These are phyloP conservation scores for Malania oleifera DNA, from an alignment of 164 flowering plant species.

Conservation along the genomic window DNA sequence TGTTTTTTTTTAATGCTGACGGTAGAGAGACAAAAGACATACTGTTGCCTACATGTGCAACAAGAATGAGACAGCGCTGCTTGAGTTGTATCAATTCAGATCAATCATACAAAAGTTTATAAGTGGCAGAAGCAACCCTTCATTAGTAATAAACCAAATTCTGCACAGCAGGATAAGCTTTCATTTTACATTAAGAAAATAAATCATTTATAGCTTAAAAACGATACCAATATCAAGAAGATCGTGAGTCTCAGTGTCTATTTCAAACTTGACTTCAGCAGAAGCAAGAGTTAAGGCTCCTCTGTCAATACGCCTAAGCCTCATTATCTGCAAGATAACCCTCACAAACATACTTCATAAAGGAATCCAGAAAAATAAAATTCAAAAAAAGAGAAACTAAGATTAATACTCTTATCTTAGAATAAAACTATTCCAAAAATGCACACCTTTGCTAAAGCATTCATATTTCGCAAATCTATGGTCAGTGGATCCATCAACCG, in stretches of 20 bases:
- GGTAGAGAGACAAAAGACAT: background rate
- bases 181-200: background rate
- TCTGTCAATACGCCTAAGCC: slow-evolving; percentile 87
- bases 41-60: background rate
- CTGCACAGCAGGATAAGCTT: too few relatives aligned
- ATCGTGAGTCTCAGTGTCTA: slow-evolving; percentile 98
- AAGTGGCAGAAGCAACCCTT: background rate
- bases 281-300: slow-evolving; percentile 99
- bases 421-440: background rate
- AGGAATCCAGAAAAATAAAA: slow-evolving; percentile 3
- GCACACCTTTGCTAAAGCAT: slow-evolving; percentile 82
- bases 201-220: background rate
- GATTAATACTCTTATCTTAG: background rate
- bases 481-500: slow-evolving; percentile 90
- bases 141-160: too few relatives aligned
- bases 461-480: slow-evolving; percentile 84
- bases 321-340: slow-evolving; percentile 64
- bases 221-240: slow-evolving; percentile 94
- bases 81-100: background rate
- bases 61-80: background rate
- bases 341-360: slow-evolving; percentile 2
- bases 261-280: slow-evolving; percentile 98
- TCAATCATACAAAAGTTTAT: background rate
- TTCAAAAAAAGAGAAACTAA: background rate
- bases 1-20: background rate